These are phyloP conservation scores for Sherardia arvensis DNA, from an alignment of 257 asterid genomes.

Conservation along the genomic window DNA sequence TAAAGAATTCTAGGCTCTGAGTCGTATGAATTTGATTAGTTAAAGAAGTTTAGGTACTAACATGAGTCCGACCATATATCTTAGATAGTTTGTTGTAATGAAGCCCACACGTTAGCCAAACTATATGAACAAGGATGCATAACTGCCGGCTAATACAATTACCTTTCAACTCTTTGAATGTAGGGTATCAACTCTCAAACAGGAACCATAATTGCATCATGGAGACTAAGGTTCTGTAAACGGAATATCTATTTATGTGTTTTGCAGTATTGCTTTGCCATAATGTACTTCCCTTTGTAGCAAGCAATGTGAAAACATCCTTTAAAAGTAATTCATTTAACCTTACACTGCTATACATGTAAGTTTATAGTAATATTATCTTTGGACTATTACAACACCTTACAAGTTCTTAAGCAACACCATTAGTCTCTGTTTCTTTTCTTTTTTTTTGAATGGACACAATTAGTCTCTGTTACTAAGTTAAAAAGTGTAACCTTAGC, in stretches of 20 bases:
- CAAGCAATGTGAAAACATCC: no score
- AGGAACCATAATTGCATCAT: slow-evolving; percentile 44
- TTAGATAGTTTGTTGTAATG: not conserved
- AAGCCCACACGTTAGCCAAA: not conserved
- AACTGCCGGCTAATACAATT: not conserved
- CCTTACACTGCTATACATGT: no score
- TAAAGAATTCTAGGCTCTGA: not conserved
- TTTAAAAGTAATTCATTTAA: no score
- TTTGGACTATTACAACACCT: no score
- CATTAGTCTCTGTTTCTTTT: no score
- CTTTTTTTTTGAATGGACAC: no score
- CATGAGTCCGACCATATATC: not conserved
- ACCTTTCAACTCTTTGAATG: slow-evolving; percentile 11
- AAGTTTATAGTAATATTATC: no score
- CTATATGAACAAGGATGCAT: not conserved
- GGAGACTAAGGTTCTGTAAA: slow-evolving; percentile 59
- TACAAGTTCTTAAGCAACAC: no score
- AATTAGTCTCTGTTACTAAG: no score
- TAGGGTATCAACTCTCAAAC: slow-evolving; percentile 36
- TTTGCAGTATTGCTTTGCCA: not conserved
- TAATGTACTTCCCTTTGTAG: not conserved
- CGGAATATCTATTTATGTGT: not conserved
- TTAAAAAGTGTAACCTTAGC: no score
- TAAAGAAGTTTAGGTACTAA: no score
- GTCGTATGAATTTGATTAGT: not conserved